phyloP scores from a whole-genome alignment of 495 filamentous ascomycete species.

The Xylaria curta region DNA sequence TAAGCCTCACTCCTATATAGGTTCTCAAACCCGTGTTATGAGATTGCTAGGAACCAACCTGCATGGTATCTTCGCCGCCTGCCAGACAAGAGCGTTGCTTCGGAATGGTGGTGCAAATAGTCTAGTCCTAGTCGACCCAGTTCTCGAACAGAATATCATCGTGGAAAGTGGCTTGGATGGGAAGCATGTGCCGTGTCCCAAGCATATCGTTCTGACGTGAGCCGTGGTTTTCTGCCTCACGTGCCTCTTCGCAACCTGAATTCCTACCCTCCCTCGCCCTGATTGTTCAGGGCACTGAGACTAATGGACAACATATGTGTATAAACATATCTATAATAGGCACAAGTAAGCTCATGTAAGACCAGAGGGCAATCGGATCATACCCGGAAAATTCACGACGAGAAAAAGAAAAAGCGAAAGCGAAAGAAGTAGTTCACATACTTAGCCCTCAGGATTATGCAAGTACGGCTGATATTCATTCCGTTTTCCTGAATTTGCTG shows the following conservation, averaged over 20 bases:
- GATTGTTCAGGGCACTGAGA: background rate
- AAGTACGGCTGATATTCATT: background rate
- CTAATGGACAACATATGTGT: background rate
- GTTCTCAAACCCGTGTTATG: constrained; percentile 3
- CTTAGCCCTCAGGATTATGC: background rate
- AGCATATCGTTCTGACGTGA: constrained; percentile 13
- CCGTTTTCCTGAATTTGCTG: background rate
- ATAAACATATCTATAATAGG: background rate
- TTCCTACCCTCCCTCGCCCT: background rate
- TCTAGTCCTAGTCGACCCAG: background rate
- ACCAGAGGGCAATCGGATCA: background rate
- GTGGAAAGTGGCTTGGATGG: constrained; percentile 10
- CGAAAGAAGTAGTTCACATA: background rate
- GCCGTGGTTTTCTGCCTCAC: constrained; percentile 18
- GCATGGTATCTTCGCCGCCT: constrained; percentile 3
- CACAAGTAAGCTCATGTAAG: background rate
- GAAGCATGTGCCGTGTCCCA: constrained; percentile 13
- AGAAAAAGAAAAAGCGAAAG: background rate
- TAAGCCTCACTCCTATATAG: constrained; percentile 1
- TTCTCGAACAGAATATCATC: background rate
- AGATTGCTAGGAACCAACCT: constrained; percentile 2
- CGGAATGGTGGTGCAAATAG: background rate
- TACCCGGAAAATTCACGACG: background rate
- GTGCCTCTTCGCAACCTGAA: background rate
- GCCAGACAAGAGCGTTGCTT: background rate